Conservation (phyloP, 345 rosid species). For the Salix dunnii region DNA sequence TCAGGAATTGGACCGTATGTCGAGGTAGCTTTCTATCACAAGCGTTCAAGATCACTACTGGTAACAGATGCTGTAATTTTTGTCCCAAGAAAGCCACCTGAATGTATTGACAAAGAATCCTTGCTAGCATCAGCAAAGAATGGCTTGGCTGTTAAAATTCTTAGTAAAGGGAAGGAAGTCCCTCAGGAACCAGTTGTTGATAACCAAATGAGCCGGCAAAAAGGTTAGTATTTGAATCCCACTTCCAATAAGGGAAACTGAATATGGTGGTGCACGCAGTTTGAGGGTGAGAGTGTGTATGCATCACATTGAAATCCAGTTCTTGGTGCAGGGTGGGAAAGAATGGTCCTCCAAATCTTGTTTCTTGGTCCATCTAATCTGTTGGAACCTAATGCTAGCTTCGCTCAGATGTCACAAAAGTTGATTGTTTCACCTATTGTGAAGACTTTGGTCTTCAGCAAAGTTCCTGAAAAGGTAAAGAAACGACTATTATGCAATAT, state of each 20-base stretch:
- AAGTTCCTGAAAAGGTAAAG: conserved; percentile 92
- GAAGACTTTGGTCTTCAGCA: conserved; percentile 89
- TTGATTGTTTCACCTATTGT: conserved; percentile 93
- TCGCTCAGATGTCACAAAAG: conserved; percentile 88
- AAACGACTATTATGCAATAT: neutral
- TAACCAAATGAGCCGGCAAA: conserved; percentile 61
- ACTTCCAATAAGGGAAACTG: neutral
- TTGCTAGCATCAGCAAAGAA: conserved; percentile 87
- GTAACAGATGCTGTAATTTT: conserved; percentile 90
- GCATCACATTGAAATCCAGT: neutral
- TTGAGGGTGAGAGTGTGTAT: neutral
- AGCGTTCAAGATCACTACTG: conserved; percentile 70
- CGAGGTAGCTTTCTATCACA: conserved; percentile 93
- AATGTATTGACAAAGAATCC: conserved; percentile 71
- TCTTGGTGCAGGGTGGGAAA: conserved; percentile 83
- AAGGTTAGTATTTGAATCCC: conserved; percentile 43
- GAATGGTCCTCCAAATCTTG: conserved; percentile 93
- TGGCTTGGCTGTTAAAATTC: conserved; percentile 87
- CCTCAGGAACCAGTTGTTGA: conserved; percentile 78
- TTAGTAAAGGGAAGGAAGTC: conserved; percentile 86
- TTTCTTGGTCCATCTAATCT: conserved; percentile 95
- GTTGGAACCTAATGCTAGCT: conserved; percentile 90
- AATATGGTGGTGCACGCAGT: conserved; percentile 5
- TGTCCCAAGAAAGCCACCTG: conserved; percentile 73
- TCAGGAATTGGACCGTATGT: conserved; percentile 92